Percentiles rank a stretch among this genome's conserved stretches.
phyloP scores from a whole-genome alignment of 176 grass and related monocot species.

The Lolium multiflorum region DNA sequence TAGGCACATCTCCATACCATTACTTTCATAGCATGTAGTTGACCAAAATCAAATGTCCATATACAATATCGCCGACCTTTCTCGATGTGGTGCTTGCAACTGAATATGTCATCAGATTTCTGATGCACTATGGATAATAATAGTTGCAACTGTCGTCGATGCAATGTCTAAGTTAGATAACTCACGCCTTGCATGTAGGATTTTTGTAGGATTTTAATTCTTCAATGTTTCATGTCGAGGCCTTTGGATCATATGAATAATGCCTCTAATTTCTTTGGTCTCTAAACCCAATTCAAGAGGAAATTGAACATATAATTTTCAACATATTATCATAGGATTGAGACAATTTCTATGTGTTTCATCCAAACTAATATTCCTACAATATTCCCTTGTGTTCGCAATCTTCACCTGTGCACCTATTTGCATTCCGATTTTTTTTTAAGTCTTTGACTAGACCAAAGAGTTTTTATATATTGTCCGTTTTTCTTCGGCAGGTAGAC shows the following conservation, averaged over 20 bases:
- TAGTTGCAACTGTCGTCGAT: no score
- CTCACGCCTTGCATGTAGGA: no score
- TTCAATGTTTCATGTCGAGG: background rate
- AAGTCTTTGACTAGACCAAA: no score
- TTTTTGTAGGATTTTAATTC: background rate
- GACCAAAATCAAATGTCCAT: no score
- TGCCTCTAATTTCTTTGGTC: background rate
- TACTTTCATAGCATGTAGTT: no score
- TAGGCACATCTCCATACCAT: no score
- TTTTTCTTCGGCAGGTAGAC: no score
- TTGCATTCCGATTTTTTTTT: no score
- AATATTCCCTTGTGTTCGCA: background rate
- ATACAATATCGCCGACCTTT: background rate
- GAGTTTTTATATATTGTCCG: no score
- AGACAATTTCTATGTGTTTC: background rate
- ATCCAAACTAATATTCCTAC: background rate
- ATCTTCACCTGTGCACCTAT: background rate
- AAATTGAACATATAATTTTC: no score
- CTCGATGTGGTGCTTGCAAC: background rate
- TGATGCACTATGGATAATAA: no score
- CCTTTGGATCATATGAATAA: background rate
- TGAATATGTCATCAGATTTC: background rate
- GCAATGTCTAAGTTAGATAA: no score
- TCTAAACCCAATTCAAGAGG: background rate
- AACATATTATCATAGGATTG: background rate